Percentiles rank a stretch among this genome's conserved stretches.
Evolutionary conservation across 345 rosid species (phyloP).

Genomic region (Aquilaria sinensis): DNA sequence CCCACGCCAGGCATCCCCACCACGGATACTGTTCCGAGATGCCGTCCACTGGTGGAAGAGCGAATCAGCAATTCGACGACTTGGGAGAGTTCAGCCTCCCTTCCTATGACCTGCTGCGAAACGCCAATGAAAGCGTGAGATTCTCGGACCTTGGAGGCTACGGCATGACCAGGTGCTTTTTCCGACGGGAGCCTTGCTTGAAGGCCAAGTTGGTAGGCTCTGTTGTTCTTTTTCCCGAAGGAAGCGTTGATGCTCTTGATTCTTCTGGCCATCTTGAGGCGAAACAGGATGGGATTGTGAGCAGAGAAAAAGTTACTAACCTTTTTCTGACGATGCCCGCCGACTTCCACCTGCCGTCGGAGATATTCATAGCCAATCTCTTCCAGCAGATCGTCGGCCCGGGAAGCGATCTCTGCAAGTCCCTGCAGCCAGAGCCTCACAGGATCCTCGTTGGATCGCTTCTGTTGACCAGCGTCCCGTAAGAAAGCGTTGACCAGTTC

Average conservation of each 20-base stretch:
- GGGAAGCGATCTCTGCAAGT: conserved; percentile 14
- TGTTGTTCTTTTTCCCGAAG: background rate
- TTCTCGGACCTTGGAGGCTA: background rate
- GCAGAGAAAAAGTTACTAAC: conserved; percentile 6
- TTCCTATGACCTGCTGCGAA: conserved; percentile 9
- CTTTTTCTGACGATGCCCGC: background rate
- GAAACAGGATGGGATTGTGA: conserved; percentile 1
- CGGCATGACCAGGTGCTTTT: background rate
- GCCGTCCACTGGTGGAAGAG: background rate
- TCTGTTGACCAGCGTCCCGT: conserved; percentile 14
- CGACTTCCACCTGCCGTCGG: conserved; percentile 4
- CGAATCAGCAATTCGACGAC: conserved; percentile 3
- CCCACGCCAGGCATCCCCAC: conserved; percentile 27
- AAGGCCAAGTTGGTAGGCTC: background rate
- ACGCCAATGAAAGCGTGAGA: background rate
- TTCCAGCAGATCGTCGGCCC: conserved; percentile 21
- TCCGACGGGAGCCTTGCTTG: background rate
- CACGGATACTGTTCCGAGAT: background rate
- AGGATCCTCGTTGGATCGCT: background rate
- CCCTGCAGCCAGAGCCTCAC: conserved; percentile 17
- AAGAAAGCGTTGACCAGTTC: conserved; percentile 14
- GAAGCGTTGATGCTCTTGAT: conserved; percentile 1
- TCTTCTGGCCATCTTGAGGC: conserved; percentile 1
- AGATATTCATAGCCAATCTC: conserved; percentile 9
- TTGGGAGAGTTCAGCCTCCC: conserved; percentile 7